Base-by-base conservation (phyloP, 495 filamentous ascomycete genomes). In the Talaromyces ruber region DNA sequence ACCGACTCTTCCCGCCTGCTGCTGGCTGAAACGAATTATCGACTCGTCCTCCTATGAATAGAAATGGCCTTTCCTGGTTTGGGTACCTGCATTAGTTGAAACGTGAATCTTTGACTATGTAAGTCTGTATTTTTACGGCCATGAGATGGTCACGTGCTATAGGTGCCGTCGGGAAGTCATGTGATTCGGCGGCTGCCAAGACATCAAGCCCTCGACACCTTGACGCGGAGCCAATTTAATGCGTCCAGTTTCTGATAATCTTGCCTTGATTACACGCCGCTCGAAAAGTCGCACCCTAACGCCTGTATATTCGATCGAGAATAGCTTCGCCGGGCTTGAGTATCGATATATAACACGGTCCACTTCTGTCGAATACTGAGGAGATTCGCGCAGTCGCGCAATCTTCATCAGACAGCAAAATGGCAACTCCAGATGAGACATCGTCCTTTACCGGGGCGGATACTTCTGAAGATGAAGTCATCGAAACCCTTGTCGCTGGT, bases 401-500 rank as follows among this genome's bases (percentile, higher is more conserved):
- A 34, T 34, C 29, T 34, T 56, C 7, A 18, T 25, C 30, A 30
- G 16, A 30, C 25, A 30, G 6, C 39, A 29, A 66, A 56, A 69
- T 76, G 68, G 67, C 72, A 52, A 22, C 37, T 28, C 18, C 28
- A 4, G 65, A 74, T 6, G 70, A 76, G 22, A 65, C 39, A 16
- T 24, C 67, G 22, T 63, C 70, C 4, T 43, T 45, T 14, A 66
- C 73, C 18, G 70, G 66, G 25, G 70, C 70, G 52, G 71, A 72
- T 32, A 72, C 71, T 4, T 69, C 74, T 43, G 73, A 76, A 24
- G 76, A 73, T 43, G 64, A 66, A n/a, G 66, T 68, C 1, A 76
- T 91, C 58, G 89, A 95, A 74, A 88, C 88, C 68, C 81, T 97
- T 67, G 86, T 89, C 55, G 85, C 86, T 39, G 86, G 89, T 52